These are phyloP conservation scores for Thraustotheca clavata DNA, from an alignment of 352 stramenopile genomes.

Conservation along the genomic window DNA sequence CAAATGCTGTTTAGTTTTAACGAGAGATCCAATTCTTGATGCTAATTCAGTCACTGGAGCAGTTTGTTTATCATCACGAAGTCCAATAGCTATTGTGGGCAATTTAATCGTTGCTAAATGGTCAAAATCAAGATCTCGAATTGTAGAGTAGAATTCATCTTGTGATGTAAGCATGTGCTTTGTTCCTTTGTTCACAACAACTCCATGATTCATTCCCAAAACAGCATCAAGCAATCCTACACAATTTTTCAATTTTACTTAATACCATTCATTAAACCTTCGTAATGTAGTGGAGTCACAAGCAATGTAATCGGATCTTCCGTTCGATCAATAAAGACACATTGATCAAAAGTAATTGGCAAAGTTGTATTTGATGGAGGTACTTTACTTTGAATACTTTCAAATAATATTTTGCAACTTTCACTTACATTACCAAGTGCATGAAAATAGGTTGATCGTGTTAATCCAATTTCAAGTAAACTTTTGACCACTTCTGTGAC, in stretches of 20 bases:
- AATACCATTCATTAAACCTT: conserved; percentile 26
- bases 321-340: conserved; percentile 68
- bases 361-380: neutral
- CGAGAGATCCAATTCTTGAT: conserved; percentile 54
- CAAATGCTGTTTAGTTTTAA: conserved; percentile 64
- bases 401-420: neutral
- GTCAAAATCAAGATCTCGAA: conserved; percentile 79
- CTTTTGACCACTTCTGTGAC: conserved; percentile 60
- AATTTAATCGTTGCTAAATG: conserved; percentile 28
- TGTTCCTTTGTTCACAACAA: conserved; percentile 49
- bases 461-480: conserved; percentile 37
- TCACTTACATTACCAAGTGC: conserved; percentile 25
- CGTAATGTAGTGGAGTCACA: conserved; percentile 77
- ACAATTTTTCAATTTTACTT: neutral
- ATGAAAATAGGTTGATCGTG: conserved; percentile 32
- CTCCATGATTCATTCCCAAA: conserved; percentile 60
- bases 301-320: conserved; percentile 75
- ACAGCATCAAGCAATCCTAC: conserved; percentile 51
- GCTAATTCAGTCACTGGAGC: conserved; percentile 42
- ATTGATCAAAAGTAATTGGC: conserved; percentile 32
- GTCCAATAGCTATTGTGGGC: conserved; percentile 25
- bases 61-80: conserved; percentile 20
- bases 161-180: conserved; percentile 58
- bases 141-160: conserved; percentile 60
- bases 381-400: neutral